Evolutionary conservation across 2,329 filamentous ascomycete genomes (phyloP), one percentile per base, ranked within the genome.

Genomic region (Plenodomus biglobosus): DNA sequence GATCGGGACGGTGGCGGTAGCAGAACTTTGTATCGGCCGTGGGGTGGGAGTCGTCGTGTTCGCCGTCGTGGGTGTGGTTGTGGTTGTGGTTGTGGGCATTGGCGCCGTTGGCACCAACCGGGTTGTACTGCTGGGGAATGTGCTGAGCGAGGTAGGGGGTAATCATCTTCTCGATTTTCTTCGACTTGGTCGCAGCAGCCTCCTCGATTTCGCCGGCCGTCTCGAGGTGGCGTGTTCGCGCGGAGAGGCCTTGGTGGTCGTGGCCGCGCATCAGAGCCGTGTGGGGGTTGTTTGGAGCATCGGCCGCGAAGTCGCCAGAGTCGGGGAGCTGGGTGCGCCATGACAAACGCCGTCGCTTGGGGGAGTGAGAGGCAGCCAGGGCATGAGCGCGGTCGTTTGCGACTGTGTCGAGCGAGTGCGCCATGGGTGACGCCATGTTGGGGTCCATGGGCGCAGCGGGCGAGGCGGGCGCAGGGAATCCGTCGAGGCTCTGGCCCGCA

Each of bases 1-100:
- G 85, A 72, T 97, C 94, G 2, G 94, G 94, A 44, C 89, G 82
- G 73, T 99, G 94, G 46, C 94, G 86, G 72, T 99, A 99, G 76
- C 94, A 99, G 76, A 88, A 97, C 71, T 89, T 94, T 61, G 90
- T 95, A 70, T 92, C 95, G 30, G 80, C 81, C 53, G 84, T 69
- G 46, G 64, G 41, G 58, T 48, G 62, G 30, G 53, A 51, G 21
- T 50, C 50, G 50, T 57, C 49, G 24, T 51, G n/a, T n/a, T n/a
- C 38, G 47, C 59, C 72, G 73, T 52, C 73, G 13, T 24, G 22
- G 11, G n/a, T n/a, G n/a, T 24, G 22, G 22, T 15, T 11, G 15
- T 15, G 27, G 11, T 11, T 15, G 27, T 32, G 27, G 13, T 32
- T 10, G 27, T 32, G 27, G 27, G 27, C 27, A 11, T 32, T 32